These are phyloP conservation scores for Paraphysoderma sedebokerense DNA, from an alignment of 371 early-diverging fungal species.

Conservation along the genomic window DNA sequence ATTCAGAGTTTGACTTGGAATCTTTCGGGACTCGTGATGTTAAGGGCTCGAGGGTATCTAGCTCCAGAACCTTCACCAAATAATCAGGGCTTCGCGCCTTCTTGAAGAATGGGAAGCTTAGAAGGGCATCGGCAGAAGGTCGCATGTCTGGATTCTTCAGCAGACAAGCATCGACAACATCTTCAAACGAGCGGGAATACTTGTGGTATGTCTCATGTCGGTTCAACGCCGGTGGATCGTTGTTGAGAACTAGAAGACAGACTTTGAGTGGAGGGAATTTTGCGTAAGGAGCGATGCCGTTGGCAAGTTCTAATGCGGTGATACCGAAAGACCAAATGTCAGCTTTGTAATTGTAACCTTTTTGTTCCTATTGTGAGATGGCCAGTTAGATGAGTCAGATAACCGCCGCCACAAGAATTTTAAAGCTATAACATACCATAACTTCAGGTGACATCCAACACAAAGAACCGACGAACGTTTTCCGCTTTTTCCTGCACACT, in stretches of 20 bases:
- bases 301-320: constrained; percentile 39
- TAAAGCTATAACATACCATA: no score
- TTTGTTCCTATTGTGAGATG: constrained; percentile 3
- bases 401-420: no score
- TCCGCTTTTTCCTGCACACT: constrained; percentile 5
- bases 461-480: constrained; percentile 23
- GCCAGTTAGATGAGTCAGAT: constrained; percentile 2
- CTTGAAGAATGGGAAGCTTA: constrained; percentile 4
- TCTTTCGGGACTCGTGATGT: no score
- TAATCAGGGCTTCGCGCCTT: background rate
- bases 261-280: constrained; percentile 19
- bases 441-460: constrained; percentile 23
- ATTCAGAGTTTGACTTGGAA: no score
- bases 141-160: constrained; percentile 26
- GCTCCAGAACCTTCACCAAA: background rate
- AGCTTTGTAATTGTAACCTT: constrained; percentile 17
- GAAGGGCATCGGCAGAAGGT: constrained; percentile 18
- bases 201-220: background rate
- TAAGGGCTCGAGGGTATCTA: background rate
- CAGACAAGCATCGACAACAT: constrained; percentile 22
- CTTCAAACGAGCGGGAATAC: constrained; percentile 11
- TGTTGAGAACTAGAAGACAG: constrained; percentile 26
- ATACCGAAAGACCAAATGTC: constrained; percentile 56
- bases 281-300: constrained; percentile 27
- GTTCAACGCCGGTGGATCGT: constrained; percentile 20